Conservation (phyloP, 352 stramenopile genomes). For the Globisporangium acanthophoron region DNA sequence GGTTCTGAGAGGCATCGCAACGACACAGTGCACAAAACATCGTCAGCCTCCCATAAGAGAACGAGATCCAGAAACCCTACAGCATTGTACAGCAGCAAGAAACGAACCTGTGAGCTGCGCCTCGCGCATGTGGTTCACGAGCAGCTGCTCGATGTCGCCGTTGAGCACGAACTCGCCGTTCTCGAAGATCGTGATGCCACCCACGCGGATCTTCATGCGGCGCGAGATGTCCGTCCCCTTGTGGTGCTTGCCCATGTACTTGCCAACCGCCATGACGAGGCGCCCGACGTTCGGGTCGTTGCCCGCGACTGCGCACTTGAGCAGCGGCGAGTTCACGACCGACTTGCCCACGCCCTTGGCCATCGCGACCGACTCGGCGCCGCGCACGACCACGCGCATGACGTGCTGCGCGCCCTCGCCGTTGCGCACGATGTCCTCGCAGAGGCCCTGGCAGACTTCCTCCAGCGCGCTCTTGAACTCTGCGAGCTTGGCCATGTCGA, state of each 20-base stretch:
- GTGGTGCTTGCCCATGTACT: constrained; percentile 95
- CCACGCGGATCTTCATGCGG: constrained; percentile 84
- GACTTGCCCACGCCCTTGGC: constrained; percentile 88
- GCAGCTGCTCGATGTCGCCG: constrained; percentile 89
- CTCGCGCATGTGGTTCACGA: constrained; percentile 93
- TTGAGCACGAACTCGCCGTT: constrained; percentile 93
- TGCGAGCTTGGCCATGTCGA: constrained; percentile 65
- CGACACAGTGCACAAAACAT: not conserved
- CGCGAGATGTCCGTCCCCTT: constrained; percentile 73
- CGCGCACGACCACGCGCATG: constrained; percentile 90
- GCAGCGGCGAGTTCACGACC: constrained; percentile 94
- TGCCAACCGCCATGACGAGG: constrained; percentile 94
- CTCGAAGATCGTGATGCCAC: constrained; percentile 92
- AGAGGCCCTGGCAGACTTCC: constrained; percentile 91
- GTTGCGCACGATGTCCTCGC: constrained; percentile 98
- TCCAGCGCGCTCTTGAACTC: constrained; percentile 92
- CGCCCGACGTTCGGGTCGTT: constrained; percentile 98
- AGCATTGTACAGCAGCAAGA: not conserved
- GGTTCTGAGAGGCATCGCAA: constrained; percentile 21
- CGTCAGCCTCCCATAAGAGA: not conserved
- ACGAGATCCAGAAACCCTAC: no score
- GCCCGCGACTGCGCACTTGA: constrained; percentile 97
- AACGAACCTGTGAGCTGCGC: constrained; percentile 76
- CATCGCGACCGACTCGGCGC: constrained; percentile 72
- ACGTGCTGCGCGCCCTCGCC: constrained; percentile 98